These are phyloP conservation scores for Lactarius sp. DNA, from an alignment of 768 basidiomycete species.

Conservation along the genomic window DNA sequence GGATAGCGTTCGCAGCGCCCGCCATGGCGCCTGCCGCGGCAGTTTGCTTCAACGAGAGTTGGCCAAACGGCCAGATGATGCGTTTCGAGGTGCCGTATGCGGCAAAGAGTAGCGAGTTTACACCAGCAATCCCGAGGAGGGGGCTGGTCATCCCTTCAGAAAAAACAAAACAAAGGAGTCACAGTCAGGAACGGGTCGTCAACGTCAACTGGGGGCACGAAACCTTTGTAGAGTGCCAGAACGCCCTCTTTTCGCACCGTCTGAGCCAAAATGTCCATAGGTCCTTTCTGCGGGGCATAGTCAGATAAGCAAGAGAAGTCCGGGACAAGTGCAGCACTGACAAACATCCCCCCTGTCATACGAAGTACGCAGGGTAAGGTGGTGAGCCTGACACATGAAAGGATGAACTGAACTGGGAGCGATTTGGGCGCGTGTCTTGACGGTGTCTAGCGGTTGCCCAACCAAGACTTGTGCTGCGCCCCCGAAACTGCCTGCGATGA, in stretches of 20 bases:
- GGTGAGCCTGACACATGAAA: constrained; percentile 10
- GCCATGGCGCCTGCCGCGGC: constrained; percentile 89
- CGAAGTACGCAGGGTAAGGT: not conserved
- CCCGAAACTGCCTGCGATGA: constrained; percentile 83
- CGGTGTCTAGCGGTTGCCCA: constrained; percentile 87
- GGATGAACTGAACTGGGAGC: constrained; percentile 59
- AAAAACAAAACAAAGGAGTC: too few species aligned
- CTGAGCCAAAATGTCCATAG: constrained; percentile 82
- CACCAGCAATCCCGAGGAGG: constrained; percentile 87
- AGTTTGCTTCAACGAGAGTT: constrained; percentile 72
- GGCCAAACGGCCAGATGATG: constrained; percentile 83
- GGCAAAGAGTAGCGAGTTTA: constrained; percentile 93
- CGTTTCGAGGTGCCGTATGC: constrained; percentile 81
- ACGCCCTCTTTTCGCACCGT: constrained; percentile 86
- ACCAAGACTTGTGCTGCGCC: constrained; percentile 95
- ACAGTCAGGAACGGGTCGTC: not conserved
- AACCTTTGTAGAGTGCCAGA: constrained; percentile 93
- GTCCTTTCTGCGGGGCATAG: constrained; percentile 62
- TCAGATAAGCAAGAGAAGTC: not conserved
- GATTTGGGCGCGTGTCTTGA: constrained; percentile 86
- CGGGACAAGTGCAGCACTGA: constrained; percentile 39
- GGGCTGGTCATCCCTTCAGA: constrained; percentile 82
- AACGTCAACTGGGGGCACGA: constrained; percentile 7
- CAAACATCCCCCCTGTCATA: constrained; percentile 76
- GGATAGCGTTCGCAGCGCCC: constrained; percentile 82